Evolutionary conservation across 208 protist genomes (phyloP).

Genomic region (Crithidia mellificae): DNA sequence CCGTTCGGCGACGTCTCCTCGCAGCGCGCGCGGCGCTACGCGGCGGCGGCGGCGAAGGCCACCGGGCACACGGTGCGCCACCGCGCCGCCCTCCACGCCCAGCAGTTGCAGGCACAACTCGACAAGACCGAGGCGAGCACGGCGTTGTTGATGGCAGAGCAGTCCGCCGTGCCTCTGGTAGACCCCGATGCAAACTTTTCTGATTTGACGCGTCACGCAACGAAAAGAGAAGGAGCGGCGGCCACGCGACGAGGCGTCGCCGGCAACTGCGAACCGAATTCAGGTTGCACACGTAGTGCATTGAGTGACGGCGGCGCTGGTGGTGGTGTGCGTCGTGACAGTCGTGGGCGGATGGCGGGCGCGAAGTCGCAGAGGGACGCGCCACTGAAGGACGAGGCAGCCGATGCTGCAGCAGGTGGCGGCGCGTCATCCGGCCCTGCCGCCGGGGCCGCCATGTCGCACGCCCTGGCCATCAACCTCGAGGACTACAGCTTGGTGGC

Average conservation of each 20-base stretch:
- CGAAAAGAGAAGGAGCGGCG: no score
- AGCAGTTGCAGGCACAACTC: constrained; percentile 25
- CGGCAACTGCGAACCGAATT: no score
- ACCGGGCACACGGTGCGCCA: constrained; percentile 19
- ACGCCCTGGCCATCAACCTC: constrained; percentile 52
- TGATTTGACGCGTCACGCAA: no score
- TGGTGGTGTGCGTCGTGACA: not conserved
- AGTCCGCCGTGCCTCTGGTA: constrained; percentile 12
- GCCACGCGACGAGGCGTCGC: no score
- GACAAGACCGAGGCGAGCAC: constrained; percentile 18
- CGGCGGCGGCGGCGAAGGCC: constrained; percentile 18
- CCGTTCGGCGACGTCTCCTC: constrained; percentile 18
- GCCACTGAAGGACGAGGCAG: not conserved
- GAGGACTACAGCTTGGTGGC: constrained; percentile 85
- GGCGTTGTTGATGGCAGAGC: constrained; percentile 23
- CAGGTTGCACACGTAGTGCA: no score
- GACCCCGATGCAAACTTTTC: not conserved
- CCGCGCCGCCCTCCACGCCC: constrained; percentile 8
- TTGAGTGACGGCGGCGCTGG: not conserved
- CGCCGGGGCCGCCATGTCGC: constrained; percentile 3
- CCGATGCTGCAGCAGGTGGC: not conserved
- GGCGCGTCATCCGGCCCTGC: not conserved
- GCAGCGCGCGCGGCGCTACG: constrained; percentile 21
- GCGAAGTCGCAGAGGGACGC: not conserved
- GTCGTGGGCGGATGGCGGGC: not conserved